Evolutionary conservation across 805 yeast genomes (phyloP), one percentile per base, ranked within the genome.

Genomic region (Metschnikowia proteae): DNA sequence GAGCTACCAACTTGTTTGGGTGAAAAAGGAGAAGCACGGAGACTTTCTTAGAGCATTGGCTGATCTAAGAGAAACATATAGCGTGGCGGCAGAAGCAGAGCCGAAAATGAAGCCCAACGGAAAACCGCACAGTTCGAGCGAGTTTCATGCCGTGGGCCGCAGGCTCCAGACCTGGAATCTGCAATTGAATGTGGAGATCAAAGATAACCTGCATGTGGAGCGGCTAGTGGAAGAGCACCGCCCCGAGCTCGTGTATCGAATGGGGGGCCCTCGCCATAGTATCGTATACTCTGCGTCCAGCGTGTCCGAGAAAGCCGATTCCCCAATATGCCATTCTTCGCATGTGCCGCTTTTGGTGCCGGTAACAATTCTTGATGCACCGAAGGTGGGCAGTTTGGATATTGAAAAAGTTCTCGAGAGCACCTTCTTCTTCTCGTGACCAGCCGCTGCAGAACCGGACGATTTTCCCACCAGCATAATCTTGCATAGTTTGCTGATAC

Each of bases 401-500:
- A 55, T 73, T 7, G 52, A 50, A 2, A 47, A 57, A 35, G 74
- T 73, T 4, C 46, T 61, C 30, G 45, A 63, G 6, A 71, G 75
- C 57, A 58, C 52, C 45, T 68, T 53, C 54, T 73, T 73, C 51
- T 73, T 73, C 49, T 66, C 74, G 11, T 71, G 53, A 56, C 25
- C 33, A 17, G 17, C 17, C 17, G 17, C 17, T 17, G 17, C 17
- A 17, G 17, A 17, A 17, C 17, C 17, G 17, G 17, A 17, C 17
- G 17, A 17, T 1, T 17, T 17, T 17, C 17, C 1, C 2, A 17
- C 1, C 17, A 17, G 17, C 17, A 17, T 17, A 17, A 17, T 17
- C 17, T 17, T 17, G 17, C 17, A 17, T 17, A 17, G 17, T 17
- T 17, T 17, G 17, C 17, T 17, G 17, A 17, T 17, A 17, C 17